Percentiles rank a stretch among this genome's conserved stretches.
These are phyloP conservation scores for Alternaria dauci DNA, from an alignment of 2,329 filamentous ascomycete species.

Conservation along the genomic window DNA sequence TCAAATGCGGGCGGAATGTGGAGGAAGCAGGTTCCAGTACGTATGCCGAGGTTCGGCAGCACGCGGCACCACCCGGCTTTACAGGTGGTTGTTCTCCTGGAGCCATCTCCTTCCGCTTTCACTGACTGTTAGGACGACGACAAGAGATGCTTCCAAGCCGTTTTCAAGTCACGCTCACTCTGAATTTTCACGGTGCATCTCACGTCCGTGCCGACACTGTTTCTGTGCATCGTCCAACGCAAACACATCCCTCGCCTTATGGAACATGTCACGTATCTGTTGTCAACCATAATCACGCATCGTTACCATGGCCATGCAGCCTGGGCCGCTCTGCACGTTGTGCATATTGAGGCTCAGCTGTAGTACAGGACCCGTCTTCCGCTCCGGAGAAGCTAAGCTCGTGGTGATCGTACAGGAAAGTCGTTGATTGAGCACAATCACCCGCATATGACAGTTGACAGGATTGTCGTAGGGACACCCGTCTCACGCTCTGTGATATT, in stretches of 20 bases:
- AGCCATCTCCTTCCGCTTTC: not conserved
- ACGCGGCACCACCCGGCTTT: conserved; percentile 34
- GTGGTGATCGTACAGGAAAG: not conserved
- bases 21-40: conserved; percentile 20
- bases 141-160: not conserved
- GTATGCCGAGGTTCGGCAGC: conserved; percentile 43
- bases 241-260: conserved; percentile 11
- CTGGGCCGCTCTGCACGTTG: not conserved
- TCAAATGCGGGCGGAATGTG: conserved; percentile 38
- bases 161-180: not conserved
- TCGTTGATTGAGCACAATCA: conserved; percentile 23
- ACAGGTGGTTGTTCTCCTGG: conserved; percentile 3
- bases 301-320: not conserved
- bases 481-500: conserved; percentile 10
- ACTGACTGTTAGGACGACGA: not conserved
- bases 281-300: not conserved
- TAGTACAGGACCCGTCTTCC: not conserved
- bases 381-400: not conserved
- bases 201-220: not conserved
- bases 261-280: not conserved
- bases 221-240: not conserved
- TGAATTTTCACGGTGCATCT: not conserved
- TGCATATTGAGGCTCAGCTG: not conserved
- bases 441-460: conserved; percentile 34
- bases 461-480: conserved; percentile 21